Evolutionary conservation across 2,329 filamentous ascomycete genomes (phyloP), one percentile per base, ranked within the genome.

Genomic region (Didymella arachidicola): DNA sequence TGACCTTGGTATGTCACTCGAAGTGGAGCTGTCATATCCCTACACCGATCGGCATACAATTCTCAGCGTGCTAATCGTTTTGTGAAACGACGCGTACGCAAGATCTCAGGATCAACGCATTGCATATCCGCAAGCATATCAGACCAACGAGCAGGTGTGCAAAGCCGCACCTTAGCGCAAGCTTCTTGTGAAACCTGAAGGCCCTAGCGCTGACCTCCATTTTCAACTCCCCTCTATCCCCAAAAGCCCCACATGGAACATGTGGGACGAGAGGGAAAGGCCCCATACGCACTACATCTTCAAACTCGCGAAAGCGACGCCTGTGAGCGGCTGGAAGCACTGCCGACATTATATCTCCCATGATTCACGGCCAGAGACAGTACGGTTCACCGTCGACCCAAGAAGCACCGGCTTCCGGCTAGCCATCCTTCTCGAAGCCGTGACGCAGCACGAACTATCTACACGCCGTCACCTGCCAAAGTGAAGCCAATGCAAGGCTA

Each of bases 261-360:
- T 52, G 54, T 57, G 48, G 56, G 45, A 58, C 56, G 32, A 27
- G 39, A 19, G 44, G 22, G 30, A 16, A 34, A 16, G 36, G 25
- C 44, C 44, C 51, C 32, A 49, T 30, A 16, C 39, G 55, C 44
- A 48, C 55, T 49, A 53, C 56, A 58, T 53, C 44, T 39, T 53
- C 44, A 50, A 49, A 53, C 49, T 38, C 7, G 36, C 38, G 49
- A 38, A 38, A 16, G 46, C 25, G 27, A 34, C 55, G 39, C 14
- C 42, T 18, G 14, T 14, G 11, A 32, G 44, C 30, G 49, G 38
- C 18, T 44, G 4, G 30, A 12, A 45, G 32, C 30, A 26, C n/a
- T 41, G n/a, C 44, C 29, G 45, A 34, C 32, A 5, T 47, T 44
- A 46, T 39, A 22, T 22, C 27, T 49, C 1, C 53, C 45, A 56